Conservation (phyloP, 1,284 basidiomycete species). For the Butyriboletus appendiculatus region DNA sequence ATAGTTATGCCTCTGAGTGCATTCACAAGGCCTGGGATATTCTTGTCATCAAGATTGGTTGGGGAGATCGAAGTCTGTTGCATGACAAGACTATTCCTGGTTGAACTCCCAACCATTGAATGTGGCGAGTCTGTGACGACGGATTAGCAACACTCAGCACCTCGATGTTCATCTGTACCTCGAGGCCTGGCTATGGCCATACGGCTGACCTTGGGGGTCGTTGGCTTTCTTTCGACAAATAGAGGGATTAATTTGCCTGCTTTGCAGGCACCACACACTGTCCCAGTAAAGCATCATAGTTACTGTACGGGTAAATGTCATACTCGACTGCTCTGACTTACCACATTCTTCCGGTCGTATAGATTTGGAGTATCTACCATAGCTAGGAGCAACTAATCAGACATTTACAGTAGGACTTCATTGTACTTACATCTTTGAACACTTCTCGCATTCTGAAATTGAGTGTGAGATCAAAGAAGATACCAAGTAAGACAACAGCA, state of each 20-base stretch:
- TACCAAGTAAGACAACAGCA: not conserved
- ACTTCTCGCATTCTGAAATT: constrained; percentile 59
- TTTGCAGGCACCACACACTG: constrained; percentile 53
- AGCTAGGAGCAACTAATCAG: constrained; percentile 43
- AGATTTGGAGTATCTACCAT: constrained; percentile 77
- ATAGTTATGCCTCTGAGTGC: constrained; percentile 16
- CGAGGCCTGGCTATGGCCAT: constrained; percentile 47
- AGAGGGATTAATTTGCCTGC: constrained; percentile 57
- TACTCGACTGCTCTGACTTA: constrained; percentile 34
- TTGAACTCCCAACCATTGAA: not conserved
- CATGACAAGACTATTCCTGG: not conserved
- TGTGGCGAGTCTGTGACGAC: constrained; percentile 20
- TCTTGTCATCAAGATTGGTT: not conserved
- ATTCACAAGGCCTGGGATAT: constrained; percentile 9
- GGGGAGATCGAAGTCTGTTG: not conserved
- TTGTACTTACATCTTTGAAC: constrained; percentile 60
- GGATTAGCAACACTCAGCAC: not conserved
- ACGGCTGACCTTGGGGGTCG: constrained; percentile 45
- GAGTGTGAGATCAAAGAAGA: not conserved
- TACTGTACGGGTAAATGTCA: not conserved
- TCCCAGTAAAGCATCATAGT: not conserved
- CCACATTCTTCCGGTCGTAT: constrained; percentile 69
- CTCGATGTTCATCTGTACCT: constrained; percentile 38
- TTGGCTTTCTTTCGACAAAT: constrained; percentile 43
- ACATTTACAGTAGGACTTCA: not conserved